These are phyloP conservation scores for Jatropha curcas DNA, from an alignment of 345 rosid genomes.

Conservation along the genomic window DNA sequence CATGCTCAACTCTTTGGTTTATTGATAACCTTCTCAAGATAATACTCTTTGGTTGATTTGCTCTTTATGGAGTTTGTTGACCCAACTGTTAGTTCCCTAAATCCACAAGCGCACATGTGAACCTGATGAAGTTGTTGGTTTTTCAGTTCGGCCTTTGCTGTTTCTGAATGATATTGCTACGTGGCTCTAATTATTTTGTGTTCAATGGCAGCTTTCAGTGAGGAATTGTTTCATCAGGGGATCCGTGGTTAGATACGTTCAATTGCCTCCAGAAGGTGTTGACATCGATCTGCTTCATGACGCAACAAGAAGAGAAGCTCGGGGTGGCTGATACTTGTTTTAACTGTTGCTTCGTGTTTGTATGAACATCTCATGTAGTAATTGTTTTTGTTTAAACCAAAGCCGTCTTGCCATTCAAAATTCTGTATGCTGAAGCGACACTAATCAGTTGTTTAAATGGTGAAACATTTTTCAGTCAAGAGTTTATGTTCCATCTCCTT, in stretches of 20 bases:
- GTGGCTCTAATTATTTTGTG: constrained; percentile 16
- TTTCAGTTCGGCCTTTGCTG: background rate
- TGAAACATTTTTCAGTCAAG: too few relatives aligned
- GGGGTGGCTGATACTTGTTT: constrained; percentile 62
- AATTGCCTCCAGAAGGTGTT: constrained; percentile 92
- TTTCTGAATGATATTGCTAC: background rate
- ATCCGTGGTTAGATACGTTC: constrained; percentile 97
- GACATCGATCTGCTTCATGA: constrained; percentile 97
- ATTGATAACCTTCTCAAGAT: background rate
- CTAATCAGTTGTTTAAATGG: too few relatives aligned
- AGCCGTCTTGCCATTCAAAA: constrained; percentile 13
- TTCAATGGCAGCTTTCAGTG: constrained; percentile 78
- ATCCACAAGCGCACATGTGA: background rate
- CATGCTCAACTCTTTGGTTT: background rate
- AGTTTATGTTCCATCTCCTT: too few relatives aligned
- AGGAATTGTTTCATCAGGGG: constrained; percentile 99
- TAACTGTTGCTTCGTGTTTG: constrained; percentile 10
- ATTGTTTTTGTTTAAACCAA: constrained; percentile 16
- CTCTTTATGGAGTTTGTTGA: background rate
- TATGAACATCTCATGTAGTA: constrained; percentile 21
- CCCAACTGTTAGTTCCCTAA: background rate
- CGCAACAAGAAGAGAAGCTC: constrained; percentile 99
- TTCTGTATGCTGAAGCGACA: too few relatives aligned
- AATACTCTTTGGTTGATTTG: background rate
- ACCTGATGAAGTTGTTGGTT: background rate